Base-by-base conservation (phyloP, 164 flowering plant species). In the Stephania yunnanensis region DNA sequence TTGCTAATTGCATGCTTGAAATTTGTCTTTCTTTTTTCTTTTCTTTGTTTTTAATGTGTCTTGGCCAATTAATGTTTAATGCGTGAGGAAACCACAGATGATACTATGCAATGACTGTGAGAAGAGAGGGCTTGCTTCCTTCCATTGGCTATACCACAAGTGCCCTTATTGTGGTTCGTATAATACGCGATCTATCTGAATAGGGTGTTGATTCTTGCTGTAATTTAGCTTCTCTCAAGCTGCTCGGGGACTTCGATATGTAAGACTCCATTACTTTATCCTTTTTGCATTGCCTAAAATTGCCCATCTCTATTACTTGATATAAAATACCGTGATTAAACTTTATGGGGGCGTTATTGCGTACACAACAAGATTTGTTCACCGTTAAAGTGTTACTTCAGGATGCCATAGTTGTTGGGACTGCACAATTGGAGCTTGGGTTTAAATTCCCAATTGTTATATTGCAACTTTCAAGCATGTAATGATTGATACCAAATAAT, bases 101-200 rank as follows among this genome's bases (percentile, higher is more conserved):
- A 90, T 94, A 81, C 70, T 91, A 45, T 94, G 98, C 84, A 90
- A 92, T 77, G 98, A 94, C 64, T 94, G 98, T 71, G 94, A 85
- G 86, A 90, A 90, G 89, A 86, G 76, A 84, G 98, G 96, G 78
- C 74, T 73, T 15, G 84, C 92, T 73, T 74, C 91, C 11, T 92
- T 87, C 75, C 98, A 94, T 71, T 94, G 94, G 94, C 81, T 85
- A 52, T 82, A 91, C 80, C 97, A 88, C 86, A 92, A 94, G 84
- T 94, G 98, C 81, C 70, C 91, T 19, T 70, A 72, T 50, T 94
- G 98, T 78, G 89, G 92, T 73, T 94, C 98, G 10, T 94, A 89
- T 81, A 94, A 91, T 71, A 92, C 97, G 13, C 84, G 98, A 79
- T 86, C 87, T 78, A 80, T 92, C 2, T 89, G 82, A 89, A 6